These are phyloP conservation scores for Cladosporium velox DNA, from an alignment of 2,329 filamentous ascomycete species.

Conservation along the genomic window DNA sequence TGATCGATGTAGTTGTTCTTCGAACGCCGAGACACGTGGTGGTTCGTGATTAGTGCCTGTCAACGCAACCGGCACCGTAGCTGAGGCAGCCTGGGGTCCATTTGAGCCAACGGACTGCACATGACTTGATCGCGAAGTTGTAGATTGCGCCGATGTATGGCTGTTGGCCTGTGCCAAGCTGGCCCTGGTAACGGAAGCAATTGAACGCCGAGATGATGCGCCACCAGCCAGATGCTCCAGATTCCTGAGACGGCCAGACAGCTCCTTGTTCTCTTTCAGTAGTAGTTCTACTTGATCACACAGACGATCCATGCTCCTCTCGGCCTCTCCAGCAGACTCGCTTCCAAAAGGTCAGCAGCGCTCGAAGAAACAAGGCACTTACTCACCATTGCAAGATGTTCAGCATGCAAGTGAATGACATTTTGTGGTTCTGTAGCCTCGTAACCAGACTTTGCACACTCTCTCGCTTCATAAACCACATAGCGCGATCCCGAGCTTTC, in stretches of 20 bases:
- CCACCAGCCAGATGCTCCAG: background rate
- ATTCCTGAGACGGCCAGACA: background rate
- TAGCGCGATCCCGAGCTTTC: background rate
- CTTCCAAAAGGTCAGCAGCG: background rate
- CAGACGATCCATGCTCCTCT: background rate
- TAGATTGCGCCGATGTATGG: background rate
- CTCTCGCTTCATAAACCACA: background rate
- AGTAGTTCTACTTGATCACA: background rate
- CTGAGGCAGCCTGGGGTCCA: background rate
- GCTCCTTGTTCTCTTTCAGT: background rate
- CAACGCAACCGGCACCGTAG: no score
- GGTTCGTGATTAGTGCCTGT: background rate
- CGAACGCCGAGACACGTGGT: background rate
- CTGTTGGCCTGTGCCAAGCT: background rate
- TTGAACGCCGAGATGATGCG: background rate
- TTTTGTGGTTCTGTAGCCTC: background rate
- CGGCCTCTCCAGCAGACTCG: background rate
- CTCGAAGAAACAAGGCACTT: background rate
- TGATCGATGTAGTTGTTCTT: background rate
- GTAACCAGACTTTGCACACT: background rate
- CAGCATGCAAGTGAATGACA: background rate
- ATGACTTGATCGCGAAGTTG: background rate
- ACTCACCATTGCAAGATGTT: conserved; percentile 1
- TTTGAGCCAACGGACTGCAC: background rate
- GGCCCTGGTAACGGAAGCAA: background rate